Conservation (phyloP, 257 asterid genomes). For the Henckelia pumila region DNA sequence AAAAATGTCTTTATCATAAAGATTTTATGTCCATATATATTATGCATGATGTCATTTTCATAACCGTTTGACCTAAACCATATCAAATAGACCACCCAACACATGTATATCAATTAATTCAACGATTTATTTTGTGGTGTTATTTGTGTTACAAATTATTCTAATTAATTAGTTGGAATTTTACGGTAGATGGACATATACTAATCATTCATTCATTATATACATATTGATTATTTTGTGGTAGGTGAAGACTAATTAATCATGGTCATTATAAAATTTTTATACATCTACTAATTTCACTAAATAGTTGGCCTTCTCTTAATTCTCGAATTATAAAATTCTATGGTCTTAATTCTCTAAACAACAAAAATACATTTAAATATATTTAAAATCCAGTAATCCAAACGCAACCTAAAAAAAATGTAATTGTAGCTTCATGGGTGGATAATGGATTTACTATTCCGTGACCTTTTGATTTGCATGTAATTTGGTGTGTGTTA, state of each 20-base stretch:
- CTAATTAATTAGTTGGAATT: neutral
- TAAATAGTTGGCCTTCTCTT: too few species aligned
- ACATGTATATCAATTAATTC: too few species aligned
- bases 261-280: neutral
- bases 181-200: neutral
- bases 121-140: neutral
- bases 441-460: too few species aligned
- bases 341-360: too few species aligned
- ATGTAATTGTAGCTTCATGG: too few species aligned
- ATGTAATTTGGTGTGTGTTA: neutral
- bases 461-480: neutral
- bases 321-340: too few species aligned
- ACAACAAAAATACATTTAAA: too few species aligned
- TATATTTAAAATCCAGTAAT: too few species aligned
- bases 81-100: slow-evolving; percentile 15
- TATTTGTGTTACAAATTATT: neutral
- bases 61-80: slow-evolving; percentile 38
- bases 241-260: neutral
- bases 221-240: neutral
- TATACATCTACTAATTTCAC: too few species aligned
- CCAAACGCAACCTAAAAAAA: too few species aligned
- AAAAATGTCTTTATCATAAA: slow-evolving; percentile 29
- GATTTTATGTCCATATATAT: slow-evolving; percentile 25
- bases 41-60: slow-evolving; percentile 39
- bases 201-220: neutral